A percentile compares a stretch with the other conserved stretches of the same genome.
phyloP scores from a whole-genome alignment of 2,329 filamentous ascomycete species.

The Phialophora verrucosa region DNA sequence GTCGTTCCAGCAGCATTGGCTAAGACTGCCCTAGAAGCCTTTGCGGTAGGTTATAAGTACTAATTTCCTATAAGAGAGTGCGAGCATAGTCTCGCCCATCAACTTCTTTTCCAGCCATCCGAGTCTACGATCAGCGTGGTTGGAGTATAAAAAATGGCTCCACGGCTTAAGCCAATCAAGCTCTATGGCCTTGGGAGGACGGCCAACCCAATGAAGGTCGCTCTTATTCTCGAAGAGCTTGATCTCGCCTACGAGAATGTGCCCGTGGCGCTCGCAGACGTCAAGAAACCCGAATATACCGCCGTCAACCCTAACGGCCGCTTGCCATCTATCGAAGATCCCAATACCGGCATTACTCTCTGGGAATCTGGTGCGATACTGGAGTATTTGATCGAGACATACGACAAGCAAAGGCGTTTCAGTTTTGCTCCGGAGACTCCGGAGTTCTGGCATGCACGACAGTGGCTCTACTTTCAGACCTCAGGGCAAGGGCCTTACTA shows the following conservation, averaged over 20 bases:
- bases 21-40: not conserved
- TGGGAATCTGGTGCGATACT: conserved; percentile 56
- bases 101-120: not conserved
- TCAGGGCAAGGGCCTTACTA: conserved; percentile 58
- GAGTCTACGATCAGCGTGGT: not conserved
- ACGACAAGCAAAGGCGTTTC: conserved; percentile 51
- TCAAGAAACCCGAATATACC: conserved; percentile 39
- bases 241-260: conserved; percentile 43
- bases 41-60: conserved; percentile 1
- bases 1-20: not conserved
- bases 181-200: conserved; percentile 23
- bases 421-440: conserved; percentile 43
- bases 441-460: conserved; percentile 49
- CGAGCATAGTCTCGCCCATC: not conserved
- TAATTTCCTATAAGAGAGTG: not conserved
- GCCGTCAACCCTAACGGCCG: conserved; percentile 41
- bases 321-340: conserved; percentile 45
- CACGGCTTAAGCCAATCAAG: conserved; percentile 34
- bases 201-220: conserved; percentile 41
- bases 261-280: conserved; percentile 34
- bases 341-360: conserved; percentile 48
- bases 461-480: conserved; percentile 55
- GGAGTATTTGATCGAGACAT: conserved; percentile 52
- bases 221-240: conserved; percentile 44
- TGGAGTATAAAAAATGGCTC: conserved; percentile 17